Conservation (phyloP, 75 land plant species). For the Cunninghamia lanceolata region DNA sequence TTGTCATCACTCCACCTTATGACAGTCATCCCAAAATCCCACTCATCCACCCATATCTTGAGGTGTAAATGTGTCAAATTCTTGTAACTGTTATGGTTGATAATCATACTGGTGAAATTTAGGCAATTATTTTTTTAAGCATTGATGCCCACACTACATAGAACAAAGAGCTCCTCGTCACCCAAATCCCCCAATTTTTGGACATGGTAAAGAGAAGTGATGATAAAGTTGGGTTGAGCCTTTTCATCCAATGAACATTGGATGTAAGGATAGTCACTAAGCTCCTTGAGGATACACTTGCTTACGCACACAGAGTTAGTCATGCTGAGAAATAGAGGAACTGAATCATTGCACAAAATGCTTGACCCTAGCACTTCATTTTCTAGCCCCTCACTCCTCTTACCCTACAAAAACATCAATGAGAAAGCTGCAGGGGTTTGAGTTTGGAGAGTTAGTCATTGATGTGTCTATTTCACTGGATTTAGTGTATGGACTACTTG, state of each 20-base stretch:
- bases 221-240: slow-evolving; percentile 16
- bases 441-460: slow-evolving; percentile 3
- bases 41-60: slow-evolving; percentile 25
- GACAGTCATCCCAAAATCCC: neutral
- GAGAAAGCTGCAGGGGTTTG: neutral
- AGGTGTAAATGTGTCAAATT: slow-evolving; percentile 27
- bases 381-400: neutral
- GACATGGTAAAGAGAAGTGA: slow-evolving; percentile 21
- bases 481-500: neutral
- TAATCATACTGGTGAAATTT: slow-evolving; percentile 13
- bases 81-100: slow-evolving; percentile 27
- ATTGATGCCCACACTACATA: slow-evolving; percentile 23
- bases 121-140: slow-evolving; percentile 10
- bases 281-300: slow-evolving; percentile 17
- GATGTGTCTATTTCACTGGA: neutral
- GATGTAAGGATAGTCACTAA: slow-evolving; percentile 14
- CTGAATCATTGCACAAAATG: slow-evolving; percentile 13
- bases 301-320: slow-evolving; percentile 7
- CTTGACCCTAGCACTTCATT: neutral
- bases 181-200: slow-evolving; percentile 17
- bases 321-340: slow-evolving; percentile 16
- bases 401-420: neutral
- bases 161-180: slow-evolving; percentile 13
- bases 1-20: slow-evolving; percentile 14
- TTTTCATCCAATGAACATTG: slow-evolving; percentile 19